Conservation (phyloP, 768 basidiomycete genomes). For the Cyclocybe cylindracea region DNA sequence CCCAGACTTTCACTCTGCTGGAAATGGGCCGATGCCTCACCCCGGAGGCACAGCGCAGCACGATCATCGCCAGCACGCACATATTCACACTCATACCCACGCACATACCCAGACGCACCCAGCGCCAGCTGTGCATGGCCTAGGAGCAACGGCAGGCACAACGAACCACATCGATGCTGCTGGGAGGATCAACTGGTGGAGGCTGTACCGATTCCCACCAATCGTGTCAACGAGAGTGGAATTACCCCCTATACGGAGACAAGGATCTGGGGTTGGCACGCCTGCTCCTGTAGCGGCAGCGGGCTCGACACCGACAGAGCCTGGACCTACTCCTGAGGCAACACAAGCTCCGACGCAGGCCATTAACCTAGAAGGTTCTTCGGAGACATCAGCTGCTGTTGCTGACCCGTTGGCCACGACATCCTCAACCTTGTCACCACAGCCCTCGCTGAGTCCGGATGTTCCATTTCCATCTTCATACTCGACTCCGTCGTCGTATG, state of each 20-base stretch:
- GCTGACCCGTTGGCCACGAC: no score
- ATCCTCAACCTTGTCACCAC: no score
- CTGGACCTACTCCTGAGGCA: no score
- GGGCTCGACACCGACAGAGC: no score
- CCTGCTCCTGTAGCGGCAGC: no score
- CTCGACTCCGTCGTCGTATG: not conserved
- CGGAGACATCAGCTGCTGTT: no score
- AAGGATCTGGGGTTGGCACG: no score
- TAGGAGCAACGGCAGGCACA: no score
- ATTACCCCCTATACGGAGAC: no score
- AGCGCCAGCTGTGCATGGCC: not conserved
- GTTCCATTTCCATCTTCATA: not conserved
- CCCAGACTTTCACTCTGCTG: slow-evolving; percentile 17
- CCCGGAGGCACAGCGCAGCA: not conserved
- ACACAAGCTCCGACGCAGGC: no score
- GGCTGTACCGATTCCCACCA: slow-evolving; percentile 79
- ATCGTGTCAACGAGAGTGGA: slow-evolving; percentile 31
- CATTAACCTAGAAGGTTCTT: no score
- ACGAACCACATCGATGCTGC: slow-evolving; percentile 29
- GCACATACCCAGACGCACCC: not conserved
- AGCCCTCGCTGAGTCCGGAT: no score
- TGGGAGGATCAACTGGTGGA: slow-evolving; percentile 76
- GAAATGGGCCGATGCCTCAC: slow-evolving; percentile 1
- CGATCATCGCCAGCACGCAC: not conserved
- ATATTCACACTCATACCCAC: not conserved